Conservation (phyloP, 2,329 filamentous ascomycete species). For the Claviceps purpurea region DNA sequence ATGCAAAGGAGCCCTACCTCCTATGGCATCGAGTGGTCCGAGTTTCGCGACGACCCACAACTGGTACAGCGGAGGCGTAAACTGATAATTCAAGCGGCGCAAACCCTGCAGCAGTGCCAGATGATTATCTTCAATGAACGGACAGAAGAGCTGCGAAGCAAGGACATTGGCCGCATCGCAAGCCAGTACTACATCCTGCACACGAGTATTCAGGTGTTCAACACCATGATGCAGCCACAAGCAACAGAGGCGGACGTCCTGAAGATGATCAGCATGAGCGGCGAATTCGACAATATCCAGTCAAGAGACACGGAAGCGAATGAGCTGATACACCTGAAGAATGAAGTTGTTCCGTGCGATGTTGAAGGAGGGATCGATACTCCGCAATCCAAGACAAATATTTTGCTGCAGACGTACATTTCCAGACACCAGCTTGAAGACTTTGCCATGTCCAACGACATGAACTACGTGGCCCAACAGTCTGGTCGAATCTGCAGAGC, state of each 20-base stretch:
- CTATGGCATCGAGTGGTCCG: conserved; percentile 91
- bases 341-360: conserved; percentile 62
- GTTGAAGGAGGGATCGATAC: conserved; percentile 59
- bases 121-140: conserved; percentile 98
- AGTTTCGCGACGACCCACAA: conserved; percentile 76
- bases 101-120: conserved; percentile 78
- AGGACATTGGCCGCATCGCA: conserved; percentile 91
- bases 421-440: conserved; percentile 79
- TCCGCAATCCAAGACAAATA: conserved; percentile 87
- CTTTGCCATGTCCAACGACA: conserved; percentile 84
- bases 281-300: conserved; percentile 95
- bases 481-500: conserved; percentile 87
- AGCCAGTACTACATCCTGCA: conserved; percentile 96
- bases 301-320: conserved; percentile 80
- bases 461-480: conserved; percentile 91
- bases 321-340: conserved; percentile 63
- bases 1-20: conserved; percentile 86
- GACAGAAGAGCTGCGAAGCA: conserved; percentile 84
- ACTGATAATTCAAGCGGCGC: conserved; percentile 77
- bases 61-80: conserved; percentile 76
- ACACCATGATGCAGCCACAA: conserved; percentile 76
- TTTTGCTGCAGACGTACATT: conserved; percentile 87
- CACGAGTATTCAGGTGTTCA: conserved; percentile 90
- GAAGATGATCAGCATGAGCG: conserved; percentile 94
- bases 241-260: conserved; percentile 85